A percentile compares a stretch with the other conserved stretches of the same genome.
Evolutionary conservation across 116 monocot species (phyloP).

Genomic region (Posidonia oceanica): DNA sequence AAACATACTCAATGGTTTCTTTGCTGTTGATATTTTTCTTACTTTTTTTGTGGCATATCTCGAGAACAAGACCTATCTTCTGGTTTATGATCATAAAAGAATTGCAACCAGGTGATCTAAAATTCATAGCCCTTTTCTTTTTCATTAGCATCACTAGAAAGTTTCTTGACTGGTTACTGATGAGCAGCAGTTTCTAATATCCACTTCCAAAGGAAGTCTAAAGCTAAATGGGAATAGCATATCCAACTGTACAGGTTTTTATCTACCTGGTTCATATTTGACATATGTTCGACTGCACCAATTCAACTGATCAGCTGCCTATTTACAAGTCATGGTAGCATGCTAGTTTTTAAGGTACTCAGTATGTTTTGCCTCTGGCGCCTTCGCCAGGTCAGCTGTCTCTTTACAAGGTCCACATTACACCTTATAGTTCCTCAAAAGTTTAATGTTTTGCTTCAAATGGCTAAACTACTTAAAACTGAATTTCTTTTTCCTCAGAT

Average conservation of each 20-base stretch:
- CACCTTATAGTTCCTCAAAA: background rate
- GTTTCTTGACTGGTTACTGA: background rate
- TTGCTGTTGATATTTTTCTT: slow-evolving; percentile 66
- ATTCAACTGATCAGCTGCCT: slow-evolving; percentile 50
- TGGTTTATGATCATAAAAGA: slow-evolving; percentile 54
- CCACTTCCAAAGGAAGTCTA: background rate
- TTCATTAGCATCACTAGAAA: background rate
- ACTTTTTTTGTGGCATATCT: slow-evolving; percentile 84
- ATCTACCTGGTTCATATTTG: slow-evolving; percentile 71
- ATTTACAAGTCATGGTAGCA: slow-evolving; percentile 20
- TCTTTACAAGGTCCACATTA: slow-evolving; percentile 51
- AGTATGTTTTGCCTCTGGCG: slow-evolving; percentile 71
- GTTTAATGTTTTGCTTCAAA: background rate
- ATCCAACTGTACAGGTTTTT: slow-evolving; percentile 16
- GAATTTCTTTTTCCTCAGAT: slow-evolving; percentile 18
- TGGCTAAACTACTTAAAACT: background rate
- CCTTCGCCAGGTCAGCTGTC: slow-evolving; percentile 52
- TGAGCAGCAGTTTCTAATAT: background rate
- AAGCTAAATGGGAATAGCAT: background rate
- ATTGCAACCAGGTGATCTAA: slow-evolving; percentile 53
- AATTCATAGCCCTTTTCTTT: background rate
- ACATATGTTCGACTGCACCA: slow-evolving; percentile 64
- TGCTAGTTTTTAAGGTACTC: slow-evolving; percentile 51
- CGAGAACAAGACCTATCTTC: slow-evolving; percentile 44
- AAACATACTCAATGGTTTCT: slow-evolving; percentile 57